A percentile compares a stretch with the other conserved stretches of the same genome.
These are phyloP conservation scores for Drechslerella stenobrocha DNA, from an alignment of 2,329 filamentous ascomycete genomes.

Conservation along the genomic window DNA sequence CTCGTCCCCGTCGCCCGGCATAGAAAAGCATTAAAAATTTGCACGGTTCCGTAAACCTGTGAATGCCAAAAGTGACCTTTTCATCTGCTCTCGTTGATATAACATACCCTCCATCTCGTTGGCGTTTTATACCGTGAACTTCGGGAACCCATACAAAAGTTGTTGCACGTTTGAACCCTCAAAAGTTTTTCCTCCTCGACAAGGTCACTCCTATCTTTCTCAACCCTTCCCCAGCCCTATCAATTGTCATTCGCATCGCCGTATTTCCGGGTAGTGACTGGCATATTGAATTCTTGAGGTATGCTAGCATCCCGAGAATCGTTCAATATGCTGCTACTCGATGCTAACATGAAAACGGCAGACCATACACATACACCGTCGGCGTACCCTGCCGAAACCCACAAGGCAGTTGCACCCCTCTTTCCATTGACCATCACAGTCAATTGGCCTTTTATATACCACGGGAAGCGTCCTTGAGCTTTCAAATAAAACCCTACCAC, in stretches of 20 bases:
- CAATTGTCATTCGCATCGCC: conserved; percentile 18
- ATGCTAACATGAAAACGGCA: conserved; percentile 45
- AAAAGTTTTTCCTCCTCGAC: conserved; percentile 18
- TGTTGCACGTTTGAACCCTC: conserved; percentile 21
- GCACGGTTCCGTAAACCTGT: conserved; percentile 26
- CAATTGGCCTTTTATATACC: conserved; percentile 17
- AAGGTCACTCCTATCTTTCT: neutral
- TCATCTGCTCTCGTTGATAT: conserved; percentile 21
- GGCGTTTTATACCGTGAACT: conserved; percentile 40
- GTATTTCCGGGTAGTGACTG: conserved; percentile 38
- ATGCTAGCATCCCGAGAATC: conserved; percentile 48
- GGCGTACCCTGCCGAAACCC: conserved; percentile 20
- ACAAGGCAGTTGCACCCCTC: conserved; percentile 13
- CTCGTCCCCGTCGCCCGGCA: conserved; percentile 10
- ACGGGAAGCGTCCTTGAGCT: neutral
- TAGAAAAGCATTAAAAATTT: conserved; percentile 12
- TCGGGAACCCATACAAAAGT: conserved; percentile 25
- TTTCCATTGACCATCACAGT: conserved; percentile 7
- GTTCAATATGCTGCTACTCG: conserved; percentile 47
- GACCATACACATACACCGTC: conserved; percentile 19
- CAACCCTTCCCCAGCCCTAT: conserved; percentile 4
- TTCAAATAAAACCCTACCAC: conserved; percentile 4
- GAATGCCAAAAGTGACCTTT: conserved; percentile 40
- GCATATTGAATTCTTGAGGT: conserved; percentile 48
- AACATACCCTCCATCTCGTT: conserved; percentile 40